Evolutionary conservation across 2,329 filamentous ascomycete genomes (phyloP), one percentile per base, ranked within the genome.

Genomic region (Zelopaecilomyces penicillatus): DNA sequence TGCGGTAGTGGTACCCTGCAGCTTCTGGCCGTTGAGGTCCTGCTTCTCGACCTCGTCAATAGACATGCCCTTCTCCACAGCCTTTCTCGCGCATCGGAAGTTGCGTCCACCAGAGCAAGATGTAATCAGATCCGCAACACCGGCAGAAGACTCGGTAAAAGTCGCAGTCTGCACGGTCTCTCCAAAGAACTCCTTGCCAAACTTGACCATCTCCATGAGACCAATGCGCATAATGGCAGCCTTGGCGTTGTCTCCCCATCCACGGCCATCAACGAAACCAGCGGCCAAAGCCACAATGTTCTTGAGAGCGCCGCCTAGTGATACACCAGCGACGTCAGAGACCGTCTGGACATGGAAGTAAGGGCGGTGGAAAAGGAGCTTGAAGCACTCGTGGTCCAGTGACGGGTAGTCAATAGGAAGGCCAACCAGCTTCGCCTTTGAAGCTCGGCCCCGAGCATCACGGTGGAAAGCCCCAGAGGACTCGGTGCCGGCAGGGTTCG

Each of bases 171-270:
- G 78, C 28, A 93, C 83, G 1, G 85, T 87, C 57, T 90, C 78
- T 12, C 81, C 80, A 63, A 97, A 98, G 73, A 97, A 98, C 56
- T 85, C 81, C 65, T 90, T 88, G 52, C 91, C 91, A 55, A 98
- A 98, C 61, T 86, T 85, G 58, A 97, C 88, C 84, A 96, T 95
- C 69, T 98, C 93, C 56, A 96, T 76, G 38, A 98, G 79, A 6
- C 93, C 93, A 19, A 97, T 85, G 36, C 93, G 86, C 88, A 98
- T 97, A 49, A 98, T 83, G 38, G 93, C 93, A n/a, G 93, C 89
- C 71, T 98, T 97, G 53, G 91, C 91, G 56, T 97, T 98, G 71
- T 97, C 90, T 59, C 93, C 93, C 91, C 93, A 98, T 53, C 91
- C 91, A 50, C 91, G 80, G 32, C 93, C 93, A 53, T 95, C 88